Percentiles rank a stretch among this genome's conserved stretches.
These are phyloP conservation scores for Candida loeiensis DNA, from an alignment of 805 yeast genomes.

Conservation along the genomic window DNA sequence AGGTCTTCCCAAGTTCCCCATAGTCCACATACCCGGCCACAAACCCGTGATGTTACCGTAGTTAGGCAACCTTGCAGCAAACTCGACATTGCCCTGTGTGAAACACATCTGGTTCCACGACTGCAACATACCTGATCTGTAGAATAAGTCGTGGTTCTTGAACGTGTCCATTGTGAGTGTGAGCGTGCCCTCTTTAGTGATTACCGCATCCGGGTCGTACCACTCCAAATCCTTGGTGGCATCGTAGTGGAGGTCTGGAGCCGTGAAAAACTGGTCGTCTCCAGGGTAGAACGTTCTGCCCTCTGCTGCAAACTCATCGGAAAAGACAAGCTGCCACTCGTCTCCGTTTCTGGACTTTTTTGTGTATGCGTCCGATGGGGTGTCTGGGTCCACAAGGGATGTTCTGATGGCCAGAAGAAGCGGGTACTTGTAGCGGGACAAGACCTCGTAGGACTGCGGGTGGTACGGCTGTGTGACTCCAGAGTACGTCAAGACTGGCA, in stretches of 20 bases:
- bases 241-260: slow-evolving; percentile 39
- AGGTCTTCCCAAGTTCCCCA: slow-evolving; percentile 91
- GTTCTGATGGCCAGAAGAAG: slow-evolving; percentile 34
- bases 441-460: slow-evolving; percentile 38
- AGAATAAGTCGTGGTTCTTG: slow-evolving; percentile 65
- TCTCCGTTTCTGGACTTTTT: slow-evolving; percentile 24
- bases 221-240: slow-evolving; percentile 44
- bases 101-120: slow-evolving; percentile 90
- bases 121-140: slow-evolving; percentile 90
- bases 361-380: slow-evolving; percentile 29
- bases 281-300: slow-evolving; percentile 43
- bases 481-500: slow-evolving; percentile 82
- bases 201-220: slow-evolving; percentile 43
- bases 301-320: slow-evolving; percentile 42
- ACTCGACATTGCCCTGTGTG: slow-evolving; percentile 77
- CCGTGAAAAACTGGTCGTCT: slow-evolving; percentile 43
- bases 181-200: slow-evolving; percentile 39
- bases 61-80: slow-evolving; percentile 75
- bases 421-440: slow-evolving; percentile 45
- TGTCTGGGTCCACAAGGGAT: slow-evolving; percentile 38
- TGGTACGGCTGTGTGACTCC: slow-evolving; percentile 45
- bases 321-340: slow-evolving; percentile 35
- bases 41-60: slow-evolving; percentile 74
- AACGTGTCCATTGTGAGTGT: slow-evolving; percentile 36
- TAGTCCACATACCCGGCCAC: slow-evolving; percentile 97